These are phyloP conservation scores for Cryphonectria naterciae DNA, from an alignment of 2,329 filamentous ascomycete species.

Conservation along the genomic window DNA sequence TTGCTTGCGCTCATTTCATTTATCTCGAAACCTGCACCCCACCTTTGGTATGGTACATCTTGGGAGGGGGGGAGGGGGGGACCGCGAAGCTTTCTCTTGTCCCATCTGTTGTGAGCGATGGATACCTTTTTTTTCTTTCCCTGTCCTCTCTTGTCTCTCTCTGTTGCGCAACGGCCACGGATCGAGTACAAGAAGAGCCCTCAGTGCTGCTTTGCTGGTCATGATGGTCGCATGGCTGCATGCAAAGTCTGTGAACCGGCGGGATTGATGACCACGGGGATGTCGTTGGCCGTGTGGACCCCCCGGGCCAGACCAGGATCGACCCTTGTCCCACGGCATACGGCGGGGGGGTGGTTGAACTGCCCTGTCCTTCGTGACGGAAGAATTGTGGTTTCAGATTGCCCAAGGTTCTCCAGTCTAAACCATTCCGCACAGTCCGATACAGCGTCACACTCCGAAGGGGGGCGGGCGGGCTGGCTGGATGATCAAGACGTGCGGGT, in stretches of 20 bases:
- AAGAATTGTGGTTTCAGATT: conserved; percentile 26
- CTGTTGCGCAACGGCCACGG: neutral
- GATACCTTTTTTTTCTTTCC: too few relatives aligned
- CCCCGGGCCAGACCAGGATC: conserved; percentile 20
- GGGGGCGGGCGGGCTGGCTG: neutral
- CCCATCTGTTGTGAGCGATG: neutral
- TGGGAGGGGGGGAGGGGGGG: neutral
- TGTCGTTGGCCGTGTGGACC: conserved; percentile 6
- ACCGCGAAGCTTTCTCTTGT: neutral
- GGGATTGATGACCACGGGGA: neutral
- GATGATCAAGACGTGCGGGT: neutral
- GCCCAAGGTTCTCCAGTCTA: neutral
- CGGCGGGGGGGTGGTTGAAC: neutral
- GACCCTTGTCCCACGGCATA: neutral
- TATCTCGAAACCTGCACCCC: conserved; percentile 21
- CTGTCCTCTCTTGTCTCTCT: neutral
- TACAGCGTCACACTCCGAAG: neutral
- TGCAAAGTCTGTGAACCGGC: neutral
- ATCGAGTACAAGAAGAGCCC: neutral
- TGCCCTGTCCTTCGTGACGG: conserved; percentile 12
- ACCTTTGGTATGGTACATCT: conserved; percentile 5
- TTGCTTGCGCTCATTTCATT: conserved; percentile 21
- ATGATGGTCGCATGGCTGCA: neutral
- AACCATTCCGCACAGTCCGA: neutral
- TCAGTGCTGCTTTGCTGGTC: neutral